Evolutionary conservation across 305 asterid species (phyloP).

Genomic region (Solanum hybrid): DNA sequence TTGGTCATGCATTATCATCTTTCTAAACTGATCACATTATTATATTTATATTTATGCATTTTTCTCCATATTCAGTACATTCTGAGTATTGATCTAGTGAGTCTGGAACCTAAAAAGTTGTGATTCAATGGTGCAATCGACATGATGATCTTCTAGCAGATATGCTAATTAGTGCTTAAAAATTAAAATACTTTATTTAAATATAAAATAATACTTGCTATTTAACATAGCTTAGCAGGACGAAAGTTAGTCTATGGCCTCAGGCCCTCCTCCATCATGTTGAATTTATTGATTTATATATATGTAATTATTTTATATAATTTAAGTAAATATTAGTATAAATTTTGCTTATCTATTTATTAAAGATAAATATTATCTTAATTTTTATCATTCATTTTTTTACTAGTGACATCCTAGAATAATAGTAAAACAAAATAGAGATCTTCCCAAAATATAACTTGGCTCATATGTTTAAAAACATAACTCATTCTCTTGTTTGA

Average conservation of each 20-base stretch:
- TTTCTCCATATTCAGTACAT: background rate
- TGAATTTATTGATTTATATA: background rate
- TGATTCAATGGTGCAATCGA: background rate
- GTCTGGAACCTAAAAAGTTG: background rate
- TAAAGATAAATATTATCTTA: background rate
- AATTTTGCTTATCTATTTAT: background rate
- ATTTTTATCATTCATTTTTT: background rate
- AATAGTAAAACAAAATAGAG: background rate
- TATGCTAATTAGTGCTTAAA: background rate
- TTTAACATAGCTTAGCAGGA: too few relatives aligned
- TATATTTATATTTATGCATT: too few relatives aligned
- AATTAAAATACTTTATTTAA: too few relatives aligned
- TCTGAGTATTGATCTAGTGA: background rate
- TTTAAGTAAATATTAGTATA: too few relatives aligned
- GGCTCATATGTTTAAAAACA: too few relatives aligned
- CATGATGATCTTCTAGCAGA: background rate
- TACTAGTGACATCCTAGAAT: background rate
- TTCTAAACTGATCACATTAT: background rate
- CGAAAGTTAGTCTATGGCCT: background rate
- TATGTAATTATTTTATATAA: background rate
- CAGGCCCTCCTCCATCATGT: background rate
- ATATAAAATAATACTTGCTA: too few relatives aligned
- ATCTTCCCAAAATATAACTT: background rate
- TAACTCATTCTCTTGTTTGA: too few relatives aligned
- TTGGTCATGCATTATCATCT: background rate